Evolutionary conservation across 306 rosid species (phyloP).

Genomic region (Ziziphus jujuba): DNA sequence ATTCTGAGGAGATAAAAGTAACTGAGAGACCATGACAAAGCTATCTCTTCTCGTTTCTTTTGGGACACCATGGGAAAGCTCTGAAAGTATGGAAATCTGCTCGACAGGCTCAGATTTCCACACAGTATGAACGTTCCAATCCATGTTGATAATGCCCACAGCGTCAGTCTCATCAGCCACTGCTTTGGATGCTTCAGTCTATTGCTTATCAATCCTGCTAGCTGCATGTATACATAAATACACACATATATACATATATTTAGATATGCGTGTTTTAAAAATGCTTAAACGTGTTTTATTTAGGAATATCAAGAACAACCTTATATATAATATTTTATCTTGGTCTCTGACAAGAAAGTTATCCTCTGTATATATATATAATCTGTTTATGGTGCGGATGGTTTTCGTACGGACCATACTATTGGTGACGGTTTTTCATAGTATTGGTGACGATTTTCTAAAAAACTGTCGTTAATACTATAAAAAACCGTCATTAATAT

Average conservation of each 20-base stretch:
- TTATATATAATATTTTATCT: too few species aligned
- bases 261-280: neutral
- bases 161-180: constrained; percentile 31
- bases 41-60: constrained; percentile 43
- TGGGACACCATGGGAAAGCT: constrained; percentile 29
- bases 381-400: too few species aligned
- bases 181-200: constrained; percentile 54
- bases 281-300: too few species aligned
- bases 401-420: too few species aligned
- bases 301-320: too few species aligned
- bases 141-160: constrained; percentile 65
- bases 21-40: constrained; percentile 49
- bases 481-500: too few species aligned
- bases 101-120: constrained; percentile 38
- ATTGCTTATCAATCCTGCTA: constrained; percentile 45
- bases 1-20: constrained; percentile 38
- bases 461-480: too few species aligned
- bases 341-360: too few species aligned
- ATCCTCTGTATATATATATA: too few species aligned
- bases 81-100: constrained; percentile 50
- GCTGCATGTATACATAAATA: constrained; percentile 32
- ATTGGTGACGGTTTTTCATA: too few species aligned
- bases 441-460: too few species aligned
- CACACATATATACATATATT: neutral
- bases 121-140: constrained; percentile 52